These are phyloP conservation scores for Phytophthora pistaciae DNA, from an alignment of 352 stramenopile species.

Conservation along the genomic window DNA sequence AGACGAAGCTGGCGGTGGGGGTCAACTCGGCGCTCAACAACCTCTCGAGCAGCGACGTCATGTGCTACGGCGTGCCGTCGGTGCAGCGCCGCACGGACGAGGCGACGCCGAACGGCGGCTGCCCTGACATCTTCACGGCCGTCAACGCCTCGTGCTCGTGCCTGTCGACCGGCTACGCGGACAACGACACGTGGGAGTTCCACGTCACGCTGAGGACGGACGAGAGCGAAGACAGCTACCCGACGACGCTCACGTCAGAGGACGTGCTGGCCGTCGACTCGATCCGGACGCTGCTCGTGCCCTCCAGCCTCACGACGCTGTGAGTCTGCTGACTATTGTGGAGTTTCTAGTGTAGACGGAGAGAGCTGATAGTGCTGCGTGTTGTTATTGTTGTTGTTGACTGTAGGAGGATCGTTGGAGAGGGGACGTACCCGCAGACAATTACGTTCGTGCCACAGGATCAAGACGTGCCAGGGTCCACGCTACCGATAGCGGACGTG, in stretches of 20 bases:
- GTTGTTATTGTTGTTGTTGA: background rate
- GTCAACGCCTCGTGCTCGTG: slow-evolving; percentile 43
- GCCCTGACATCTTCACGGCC: slow-evolving; percentile 32
- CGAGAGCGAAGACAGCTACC: slow-evolving; percentile 27
- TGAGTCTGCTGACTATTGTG: slow-evolving; percentile 13
- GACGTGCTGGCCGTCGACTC: slow-evolving; percentile 39
- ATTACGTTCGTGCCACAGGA: slow-evolving; percentile 42
- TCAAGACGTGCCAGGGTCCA: slow-evolving; percentile 32
- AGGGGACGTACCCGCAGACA: slow-evolving; percentile 29
- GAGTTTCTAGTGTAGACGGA: background rate
- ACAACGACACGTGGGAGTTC: slow-evolving; percentile 39
- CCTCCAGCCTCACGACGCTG: slow-evolving; percentile 32
- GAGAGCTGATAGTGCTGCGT: slow-evolving; percentile 1
- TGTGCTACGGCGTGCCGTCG: slow-evolving; percentile 33
- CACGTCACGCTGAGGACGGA: slow-evolving; percentile 22
- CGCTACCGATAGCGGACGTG: slow-evolving; percentile 24
- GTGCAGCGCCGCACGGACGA: slow-evolving; percentile 28
- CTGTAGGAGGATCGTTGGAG: slow-evolving; percentile 30
- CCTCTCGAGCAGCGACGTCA: slow-evolving; percentile 28
- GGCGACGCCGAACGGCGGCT: slow-evolving; percentile 35
- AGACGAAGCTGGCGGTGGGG: slow-evolving; percentile 41
- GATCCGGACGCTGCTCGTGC: slow-evolving; percentile 40
- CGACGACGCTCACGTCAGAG: slow-evolving; percentile 16
- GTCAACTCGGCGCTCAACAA: slow-evolving; percentile 39
- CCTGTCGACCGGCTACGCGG: slow-evolving; percentile 23